These are phyloP conservation scores for Microdochium nivale DNA, from an alignment of 2,329 filamentous ascomycete species.

Conservation along the genomic window DNA sequence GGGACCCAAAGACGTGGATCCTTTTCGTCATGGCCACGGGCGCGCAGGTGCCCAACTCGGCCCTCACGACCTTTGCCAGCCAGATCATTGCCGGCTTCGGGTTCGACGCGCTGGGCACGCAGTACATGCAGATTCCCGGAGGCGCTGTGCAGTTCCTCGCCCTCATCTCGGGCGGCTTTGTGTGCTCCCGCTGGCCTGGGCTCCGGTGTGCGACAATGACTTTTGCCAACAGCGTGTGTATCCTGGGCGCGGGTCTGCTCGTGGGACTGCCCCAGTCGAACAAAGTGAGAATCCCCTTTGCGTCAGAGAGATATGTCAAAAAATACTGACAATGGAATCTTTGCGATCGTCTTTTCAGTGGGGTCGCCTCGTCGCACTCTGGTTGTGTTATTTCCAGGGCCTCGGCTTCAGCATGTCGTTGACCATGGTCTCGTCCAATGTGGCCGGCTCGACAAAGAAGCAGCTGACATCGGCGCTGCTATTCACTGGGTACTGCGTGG, in stretches of 20 bases:
- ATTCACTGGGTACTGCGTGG: conserved; percentile 21
- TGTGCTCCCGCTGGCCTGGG: conserved; percentile 44
- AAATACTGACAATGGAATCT: background rate
- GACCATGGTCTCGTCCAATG: conserved; percentile 22
- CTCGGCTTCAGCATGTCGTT: conserved; percentile 22
- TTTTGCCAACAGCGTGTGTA: conserved; percentile 44
- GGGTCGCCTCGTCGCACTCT: conserved; percentile 47
- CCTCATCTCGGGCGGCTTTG: conserved; percentile 37
- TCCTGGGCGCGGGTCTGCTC: conserved; percentile 40
- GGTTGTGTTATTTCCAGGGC: conserved; percentile 32
- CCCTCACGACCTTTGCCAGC: conserved; percentile 36
- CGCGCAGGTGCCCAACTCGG: conserved; percentile 47
- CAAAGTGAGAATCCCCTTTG: conserved; percentile 21
- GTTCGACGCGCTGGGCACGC: conserved; percentile 38
- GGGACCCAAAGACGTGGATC: conserved; percentile 49
- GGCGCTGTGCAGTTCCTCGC: conserved; percentile 48
- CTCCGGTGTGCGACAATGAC: conserved; percentile 47
- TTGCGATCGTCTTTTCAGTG: too few species aligned
- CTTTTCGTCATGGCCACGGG: conserved; percentile 43
- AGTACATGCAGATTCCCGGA: conserved; percentile 52
- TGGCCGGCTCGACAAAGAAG: conserved; percentile 24
- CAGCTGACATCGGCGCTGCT: conserved; percentile 18
- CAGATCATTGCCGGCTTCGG: conserved; percentile 17
- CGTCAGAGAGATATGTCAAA: background rate
- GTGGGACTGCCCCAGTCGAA: conserved; percentile 39